Conservation (phyloP, 1,284 basidiomycete species). For the Cryptococcus sp. region DNA sequence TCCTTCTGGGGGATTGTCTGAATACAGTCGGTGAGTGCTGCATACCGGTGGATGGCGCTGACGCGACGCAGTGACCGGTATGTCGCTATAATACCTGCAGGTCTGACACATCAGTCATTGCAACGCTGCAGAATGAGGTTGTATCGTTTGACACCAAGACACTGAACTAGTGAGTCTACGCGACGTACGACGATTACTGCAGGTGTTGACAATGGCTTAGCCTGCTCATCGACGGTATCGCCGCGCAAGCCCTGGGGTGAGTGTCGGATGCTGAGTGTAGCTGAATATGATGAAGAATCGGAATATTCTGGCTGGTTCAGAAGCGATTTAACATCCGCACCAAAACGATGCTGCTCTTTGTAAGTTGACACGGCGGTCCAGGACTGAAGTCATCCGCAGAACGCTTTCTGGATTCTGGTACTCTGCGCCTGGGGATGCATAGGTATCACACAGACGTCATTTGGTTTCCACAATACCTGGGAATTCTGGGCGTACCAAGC, state of each 20-base stretch:
- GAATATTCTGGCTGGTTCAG: constrained; percentile 75
- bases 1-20: constrained; percentile 73
- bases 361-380: constrained; percentile 57
- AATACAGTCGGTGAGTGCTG: constrained; percentile 50
- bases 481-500: constrained; percentile 83
- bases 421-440: constrained; percentile 72
- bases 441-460: constrained; percentile 72
- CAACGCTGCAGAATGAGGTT: constrained; percentile 73
- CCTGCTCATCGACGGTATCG: constrained; percentile 73
- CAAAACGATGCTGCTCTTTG: constrained; percentile 60
- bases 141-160: constrained; percentile 47
- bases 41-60: neutral
- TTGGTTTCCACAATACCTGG: constrained; percentile 82
- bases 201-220: constrained; percentile 58
- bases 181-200: constrained; percentile 56
- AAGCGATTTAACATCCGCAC: constrained; percentile 70
- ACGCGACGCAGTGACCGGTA: constrained; percentile 21
- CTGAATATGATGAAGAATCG: constrained; percentile 42
- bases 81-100: neutral
- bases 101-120: constrained; percentile 63
- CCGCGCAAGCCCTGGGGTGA: constrained; percentile 70
- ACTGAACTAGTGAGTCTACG: constrained; percentile 39
- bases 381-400: constrained; percentile 51
- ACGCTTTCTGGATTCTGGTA: constrained; percentile 45
- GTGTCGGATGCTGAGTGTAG: constrained; percentile 25